Base-by-base conservation (phyloP, 805 yeast genomes). In the Ogataea philodendri region DNA sequence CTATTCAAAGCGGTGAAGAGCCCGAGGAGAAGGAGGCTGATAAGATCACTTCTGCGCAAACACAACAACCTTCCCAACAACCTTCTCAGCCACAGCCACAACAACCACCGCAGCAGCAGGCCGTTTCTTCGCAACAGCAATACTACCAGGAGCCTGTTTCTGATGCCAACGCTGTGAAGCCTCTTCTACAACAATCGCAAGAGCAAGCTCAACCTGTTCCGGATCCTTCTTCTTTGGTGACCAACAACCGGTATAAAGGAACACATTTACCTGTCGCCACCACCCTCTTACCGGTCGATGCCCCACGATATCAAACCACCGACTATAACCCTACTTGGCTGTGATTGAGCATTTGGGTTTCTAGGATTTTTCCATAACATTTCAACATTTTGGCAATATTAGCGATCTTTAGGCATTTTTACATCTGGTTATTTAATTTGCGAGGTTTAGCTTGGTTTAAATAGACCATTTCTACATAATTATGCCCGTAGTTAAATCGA, bases 131-230 rank as follows among this genome's bases (percentile, higher is more conserved):
- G 16, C 49, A 45, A 19, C 49, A 46, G 22, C 51, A 46, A 20
- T 42, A 42, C 28, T 44, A 42, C 26, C 48, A 41, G 28, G 47
- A 42, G 16, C 45, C 49, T 15, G 30, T 21, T 16, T 37, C 41
- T 14, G 31, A 18, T 20, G 27, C 43, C 14, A 31, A 25, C n/a
- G 41, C 40, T 14, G 49, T 55, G 23, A 55, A 55, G 32, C 62
- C 62, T 11, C 39, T 57, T 10, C 33, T 57, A 40, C 63, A 58
- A 44, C 60, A 57, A 32, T 27, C 48, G 23, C 60, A 55, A 41
- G 52, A 52, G 22, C 55, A 48, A 39, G 63, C 59, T 10, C 48
- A 53, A 14, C 56, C 45, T 14, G 63, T 58, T 14, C 63, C 63
- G 9, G 63, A 58, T 28, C 57, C 52, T 14, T 37, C 48, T 11